A percentile compares a stretch with the other conserved stretches of the same genome.
These are phyloP conservation scores for Pythium graminicola DNA, from an alignment of 352 stramenopile genomes.

Conservation along the genomic window DNA sequence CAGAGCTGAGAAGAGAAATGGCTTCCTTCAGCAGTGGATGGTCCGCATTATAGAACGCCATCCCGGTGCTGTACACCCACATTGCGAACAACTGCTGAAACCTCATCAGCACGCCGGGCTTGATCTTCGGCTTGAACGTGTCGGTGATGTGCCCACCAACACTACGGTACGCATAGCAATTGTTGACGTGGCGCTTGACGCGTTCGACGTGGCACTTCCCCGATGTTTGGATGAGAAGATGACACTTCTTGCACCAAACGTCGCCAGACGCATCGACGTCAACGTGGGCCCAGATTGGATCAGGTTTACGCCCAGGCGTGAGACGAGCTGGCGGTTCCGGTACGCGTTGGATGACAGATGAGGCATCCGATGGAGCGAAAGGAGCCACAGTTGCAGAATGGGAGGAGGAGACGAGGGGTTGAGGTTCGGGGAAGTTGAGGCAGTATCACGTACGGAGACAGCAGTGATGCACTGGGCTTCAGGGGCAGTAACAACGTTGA, in stretches of 20 bases:
- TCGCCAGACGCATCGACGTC: not conserved
- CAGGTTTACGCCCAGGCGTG: not conserved
- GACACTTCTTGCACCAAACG: not conserved
- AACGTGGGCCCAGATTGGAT: not conserved
- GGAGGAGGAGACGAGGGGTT: no score
- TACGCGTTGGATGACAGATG: no score
- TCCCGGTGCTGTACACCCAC: not conserved
- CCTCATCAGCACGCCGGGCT: not conserved
- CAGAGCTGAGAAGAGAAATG: not conserved
- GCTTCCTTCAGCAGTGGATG: not conserved
- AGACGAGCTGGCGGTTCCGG: no score
- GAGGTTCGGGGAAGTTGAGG: no score
- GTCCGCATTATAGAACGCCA: not conserved
- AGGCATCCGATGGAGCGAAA: no score
- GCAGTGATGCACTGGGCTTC: no score
- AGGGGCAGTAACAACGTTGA: no score
- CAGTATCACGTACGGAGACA: no score
- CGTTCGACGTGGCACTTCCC: not conserved
- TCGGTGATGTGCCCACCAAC: not conserved
- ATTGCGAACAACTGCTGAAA: not conserved
- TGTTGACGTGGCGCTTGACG: not conserved
- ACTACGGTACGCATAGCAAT: not conserved
- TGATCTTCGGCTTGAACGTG: not conserved
- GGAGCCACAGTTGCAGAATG: no score
- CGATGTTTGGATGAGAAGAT: not conserved